Evolutionary conservation across 148 eudicot genomes (phyloP), one percentile per base, ranked within the genome.

Genomic region (Polygonum aviculare): DNA sequence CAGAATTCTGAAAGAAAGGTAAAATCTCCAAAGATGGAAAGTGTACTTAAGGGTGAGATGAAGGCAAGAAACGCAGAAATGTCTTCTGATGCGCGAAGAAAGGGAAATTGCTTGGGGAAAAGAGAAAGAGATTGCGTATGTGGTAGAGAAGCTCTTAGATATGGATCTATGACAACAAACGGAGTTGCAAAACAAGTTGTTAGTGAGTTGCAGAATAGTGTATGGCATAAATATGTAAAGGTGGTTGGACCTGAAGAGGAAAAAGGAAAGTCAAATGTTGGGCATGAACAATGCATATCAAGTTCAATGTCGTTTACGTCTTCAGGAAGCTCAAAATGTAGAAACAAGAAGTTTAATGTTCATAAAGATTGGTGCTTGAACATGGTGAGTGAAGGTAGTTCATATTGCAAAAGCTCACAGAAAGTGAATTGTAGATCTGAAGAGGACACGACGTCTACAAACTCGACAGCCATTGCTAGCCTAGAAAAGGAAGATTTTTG

Each of bases 161-260:
- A 60, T 26, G 31, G 69, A 2, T 22, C 38, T 60, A 26, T 12
- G 36, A 4, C 15, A 60, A 60, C 69, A 60, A 11, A 74, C 16
- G 81, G 80, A 33, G 59, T 72, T 74, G 83, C 85, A 19, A 81
- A 79, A 76, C 78, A 81, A 78, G 60, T 84, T 74, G 48, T 82
- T 15, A 50, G 76, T 31, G 69, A 80, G 54, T 74, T 84, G 75
- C 82, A 76, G 55, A 54, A 74, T 44, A 81, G 81, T 31, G 76
- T 70, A 2, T 73, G 80, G 85, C 83, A 79, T 79, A 74, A 69
- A 48, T 77, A 11, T 52, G 21, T 22, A 41, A 80, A 78, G 35
- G 73, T 19, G 60, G 44, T 62, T 18, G 72, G 47, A 44, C 47
- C 47, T 44, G 47, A 44, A 6, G 47, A 44, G 47, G 9, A 44